Base-by-base conservation (phyloP, 495 filamentous ascomycete genomes). In the Penicillium turbatum region DNA sequence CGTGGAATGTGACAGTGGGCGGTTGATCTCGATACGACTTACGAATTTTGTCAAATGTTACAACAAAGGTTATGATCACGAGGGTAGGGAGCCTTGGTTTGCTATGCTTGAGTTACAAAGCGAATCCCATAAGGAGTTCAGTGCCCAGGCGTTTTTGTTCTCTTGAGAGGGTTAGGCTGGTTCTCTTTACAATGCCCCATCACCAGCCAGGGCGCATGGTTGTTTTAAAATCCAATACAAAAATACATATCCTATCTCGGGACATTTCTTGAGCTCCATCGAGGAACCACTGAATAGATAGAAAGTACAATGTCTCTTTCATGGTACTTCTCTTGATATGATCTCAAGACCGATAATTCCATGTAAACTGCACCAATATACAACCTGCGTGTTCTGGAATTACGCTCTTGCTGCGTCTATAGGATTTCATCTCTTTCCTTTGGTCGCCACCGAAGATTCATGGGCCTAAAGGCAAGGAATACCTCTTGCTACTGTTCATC, bases 1-100 rank as follows among this genome's bases (percentile, higher is more conserved):
- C 1, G 10, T 30, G n/a, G 26, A 35, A 39, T 12, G 17, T 34
- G 47, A 15, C 48, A 0, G 30, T 10, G 38, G 38, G 16, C 17
- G 6, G 38, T 21, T 3, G 16, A 43, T 13, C 16, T 38, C 27
- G 49, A 43, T 51, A 51, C 30, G 49, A 43, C 5, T 51, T 43
- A 51, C 27, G 49, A 51, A 35, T 15, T 21, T 0, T 43, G 17
- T 32, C 13, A 35, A 9, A 32, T 51, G 29, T 17, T 43, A 42
- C 19, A 43, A 42, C n/a, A 51, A 51, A 32, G n/a, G 21, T 24
- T n/a, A 24, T 24, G 19, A 32, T 15, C 38, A 41, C 29, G 36
- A 48, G 48, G 11, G 1, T 34, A 32, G 3, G 7, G 16, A 27
- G 10, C 15, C 2, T 21, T 29, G 3, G 9, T 35, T 32, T 32